These are phyloP conservation scores for Ampelomyces quisqualis DNA, from an alignment of 2,329 filamentous ascomycete genomes.

Conservation along the genomic window DNA sequence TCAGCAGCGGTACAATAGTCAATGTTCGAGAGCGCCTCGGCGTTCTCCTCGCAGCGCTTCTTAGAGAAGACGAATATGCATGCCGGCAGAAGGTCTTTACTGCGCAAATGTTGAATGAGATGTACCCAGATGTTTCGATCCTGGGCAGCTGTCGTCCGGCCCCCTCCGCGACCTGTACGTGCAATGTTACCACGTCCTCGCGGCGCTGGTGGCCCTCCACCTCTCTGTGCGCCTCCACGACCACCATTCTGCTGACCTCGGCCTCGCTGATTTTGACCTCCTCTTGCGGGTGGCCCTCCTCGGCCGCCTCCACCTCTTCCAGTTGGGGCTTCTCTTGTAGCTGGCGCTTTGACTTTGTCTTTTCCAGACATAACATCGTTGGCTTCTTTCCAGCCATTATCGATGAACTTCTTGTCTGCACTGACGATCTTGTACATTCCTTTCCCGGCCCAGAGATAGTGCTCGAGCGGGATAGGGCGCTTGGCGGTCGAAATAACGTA, in stretches of 20 bases:
- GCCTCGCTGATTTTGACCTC: conserved; percentile 57
- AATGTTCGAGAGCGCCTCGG: conserved; percentile 89
- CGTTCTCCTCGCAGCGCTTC: conserved; percentile 95
- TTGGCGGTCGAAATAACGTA: conserved; percentile 98
- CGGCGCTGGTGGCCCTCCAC: conserved; percentile 56
- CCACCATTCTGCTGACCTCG: conserved; percentile 46
- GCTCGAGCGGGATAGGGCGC: conserved; percentile 88
- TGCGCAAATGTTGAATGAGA: conserved; percentile 85
- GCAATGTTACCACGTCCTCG: conserved; percentile 82
- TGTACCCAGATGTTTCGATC: conserved; percentile 98
- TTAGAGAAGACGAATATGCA: conserved; percentile 99
- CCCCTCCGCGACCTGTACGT: conserved; percentile 78
- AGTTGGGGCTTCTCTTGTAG: conserved; percentile 52
- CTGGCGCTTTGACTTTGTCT: conserved; percentile 68
- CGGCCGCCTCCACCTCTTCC: conserved; percentile 54
- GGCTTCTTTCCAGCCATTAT: conserved; percentile 92
- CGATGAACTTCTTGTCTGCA: conserved; percentile 85
- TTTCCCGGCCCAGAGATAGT: conserved; percentile 95
- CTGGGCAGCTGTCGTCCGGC: conserved; percentile 84
- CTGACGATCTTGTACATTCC: conserved; percentile 93
- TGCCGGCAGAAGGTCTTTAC: conserved; percentile 81
- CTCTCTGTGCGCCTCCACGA: conserved; percentile 53
- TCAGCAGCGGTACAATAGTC: conserved; percentile 92
- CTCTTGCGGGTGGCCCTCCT: conserved; percentile 48
- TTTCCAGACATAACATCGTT: conserved; percentile 78